These are phyloP conservation scores for Tylopilus sp. DNA, from an alignment of 768 basidiomycete genomes.

Conservation along the genomic window DNA sequence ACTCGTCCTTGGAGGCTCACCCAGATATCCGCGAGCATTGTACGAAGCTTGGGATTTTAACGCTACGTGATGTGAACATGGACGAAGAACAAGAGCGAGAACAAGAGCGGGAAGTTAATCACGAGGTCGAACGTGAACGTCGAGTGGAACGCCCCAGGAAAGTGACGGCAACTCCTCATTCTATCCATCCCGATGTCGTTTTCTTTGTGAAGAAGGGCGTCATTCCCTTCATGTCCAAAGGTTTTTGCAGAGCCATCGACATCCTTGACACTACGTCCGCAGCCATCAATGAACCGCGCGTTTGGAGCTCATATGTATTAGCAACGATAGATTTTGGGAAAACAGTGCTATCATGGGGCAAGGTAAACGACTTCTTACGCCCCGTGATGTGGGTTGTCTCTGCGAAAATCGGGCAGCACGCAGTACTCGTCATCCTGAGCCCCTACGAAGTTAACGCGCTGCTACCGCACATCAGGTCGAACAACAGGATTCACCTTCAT, in stretches of 20 bases:
- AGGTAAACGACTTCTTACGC: slow-evolving; percentile 19
- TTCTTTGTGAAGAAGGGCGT: slow-evolving; percentile 30
- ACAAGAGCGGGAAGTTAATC: slow-evolving; percentile 36
- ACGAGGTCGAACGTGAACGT: slow-evolving; percentile 42
- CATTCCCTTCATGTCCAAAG: slow-evolving; percentile 11
- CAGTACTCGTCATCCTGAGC: slow-evolving; percentile 38
- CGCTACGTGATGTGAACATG: slow-evolving; percentile 21
- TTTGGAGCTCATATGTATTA: slow-evolving; percentile 19
- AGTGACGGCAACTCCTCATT: slow-evolving; percentile 20
- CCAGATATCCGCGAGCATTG: slow-evolving; percentile 17
- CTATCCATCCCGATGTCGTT: slow-evolving; percentile 18
- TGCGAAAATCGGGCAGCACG: neutral
- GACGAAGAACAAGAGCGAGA: slow-evolving; percentile 46
- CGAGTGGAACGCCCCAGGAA: slow-evolving; percentile 36
- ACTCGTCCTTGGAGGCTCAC: neutral
- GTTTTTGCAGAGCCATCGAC: slow-evolving; percentile 20
- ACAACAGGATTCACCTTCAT: slow-evolving; percentile 37
- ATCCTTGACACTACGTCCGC: slow-evolving; percentile 10
- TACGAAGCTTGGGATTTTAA: slow-evolving; percentile 13
- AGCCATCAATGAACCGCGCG: slow-evolving; percentile 15
- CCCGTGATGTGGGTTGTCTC: slow-evolving; percentile 31
- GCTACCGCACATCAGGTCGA: slow-evolving; percentile 35
- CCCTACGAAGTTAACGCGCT: slow-evolving; percentile 38
- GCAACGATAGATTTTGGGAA: slow-evolving; percentile 16
- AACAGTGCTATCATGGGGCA: slow-evolving; percentile 4